These are phyloP conservation scores for Triangularia verruculosa DNA, from an alignment of 2,329 filamentous ascomycete genomes.

Conservation along the genomic window DNA sequence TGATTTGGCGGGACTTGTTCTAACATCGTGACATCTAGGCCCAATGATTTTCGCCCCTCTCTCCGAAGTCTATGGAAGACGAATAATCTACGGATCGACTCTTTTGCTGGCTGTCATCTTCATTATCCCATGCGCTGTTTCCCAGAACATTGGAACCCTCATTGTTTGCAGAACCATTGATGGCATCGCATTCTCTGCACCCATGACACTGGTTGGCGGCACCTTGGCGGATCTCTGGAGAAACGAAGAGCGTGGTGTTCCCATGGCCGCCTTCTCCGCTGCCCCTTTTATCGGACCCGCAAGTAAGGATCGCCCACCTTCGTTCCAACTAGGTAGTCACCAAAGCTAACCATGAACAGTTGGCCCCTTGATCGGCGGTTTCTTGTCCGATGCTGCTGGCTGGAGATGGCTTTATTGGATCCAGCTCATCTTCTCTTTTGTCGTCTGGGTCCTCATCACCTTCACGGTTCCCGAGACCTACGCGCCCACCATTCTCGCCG, in stretches of 20 bases:
- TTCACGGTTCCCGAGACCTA: constrained; percentile 93
- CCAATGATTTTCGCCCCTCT: constrained; percentile 79
- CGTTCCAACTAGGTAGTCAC: background rate
- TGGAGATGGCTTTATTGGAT: constrained; percentile 91
- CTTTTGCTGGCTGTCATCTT: constrained; percentile 71
- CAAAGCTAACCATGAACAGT: constrained; percentile 37
- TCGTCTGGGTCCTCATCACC: constrained; percentile 72
- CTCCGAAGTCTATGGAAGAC: constrained; percentile 71
- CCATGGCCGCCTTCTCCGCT: constrained; percentile 82
- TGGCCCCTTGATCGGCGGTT: constrained; percentile 74
- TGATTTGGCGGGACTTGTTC: background rate
- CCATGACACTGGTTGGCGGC: constrained; percentile 82
- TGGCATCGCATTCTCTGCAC: constrained; percentile 79
- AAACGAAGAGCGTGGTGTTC: constrained; percentile 78
- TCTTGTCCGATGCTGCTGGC: constrained; percentile 63
- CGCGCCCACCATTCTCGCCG: constrained; percentile 71
- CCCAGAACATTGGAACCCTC: constrained; percentile 72
- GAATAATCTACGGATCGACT: constrained; percentile 67
- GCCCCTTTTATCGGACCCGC: constrained; percentile 81
- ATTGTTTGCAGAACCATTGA: constrained; percentile 75
- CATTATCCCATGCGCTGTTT: constrained; percentile 74
- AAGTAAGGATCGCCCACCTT: constrained; percentile 37
- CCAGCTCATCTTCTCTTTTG: constrained; percentile 69
- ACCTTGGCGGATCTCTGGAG: constrained; percentile 82
- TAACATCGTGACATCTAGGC: constrained; percentile 37